These are phyloP conservation scores for Miscanthus sacchariflorus DNA, from an alignment of 202 grass and related monocot genomes.

Conservation along the genomic window DNA sequence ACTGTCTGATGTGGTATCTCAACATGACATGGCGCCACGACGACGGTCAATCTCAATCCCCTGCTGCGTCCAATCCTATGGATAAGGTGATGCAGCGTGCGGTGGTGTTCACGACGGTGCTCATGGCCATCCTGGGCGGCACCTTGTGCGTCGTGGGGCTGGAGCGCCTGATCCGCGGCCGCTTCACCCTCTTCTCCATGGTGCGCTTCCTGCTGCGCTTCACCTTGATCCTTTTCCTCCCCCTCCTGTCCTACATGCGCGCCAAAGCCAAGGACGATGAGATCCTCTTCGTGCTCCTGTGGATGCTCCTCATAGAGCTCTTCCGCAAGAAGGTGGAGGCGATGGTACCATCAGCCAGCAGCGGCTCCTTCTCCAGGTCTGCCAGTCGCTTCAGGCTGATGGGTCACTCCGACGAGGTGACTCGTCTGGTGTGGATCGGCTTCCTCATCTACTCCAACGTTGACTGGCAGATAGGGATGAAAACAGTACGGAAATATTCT, in stretches of 20 bases:
- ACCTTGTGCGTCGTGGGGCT: not conserved
- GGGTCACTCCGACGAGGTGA: not conserved
- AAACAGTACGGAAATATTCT: no score
- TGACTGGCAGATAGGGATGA: not conserved
- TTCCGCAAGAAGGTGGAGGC: slow-evolving; percentile 21
- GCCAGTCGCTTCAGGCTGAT: not conserved
- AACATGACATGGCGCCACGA: no score
- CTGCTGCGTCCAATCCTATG: no score
- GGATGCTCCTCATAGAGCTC: slow-evolving; percentile 55
- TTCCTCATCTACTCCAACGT: slow-evolving; percentile 45
- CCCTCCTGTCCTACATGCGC: slow-evolving; percentile 34
- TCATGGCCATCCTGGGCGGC: slow-evolving; percentile 3
- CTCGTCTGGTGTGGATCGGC: slow-evolving; percentile 23
- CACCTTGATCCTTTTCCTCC: slow-evolving; percentile 34
- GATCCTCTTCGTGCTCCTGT: slow-evolving; percentile 12
- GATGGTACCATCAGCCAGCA: not conserved
- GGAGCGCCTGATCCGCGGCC: not conserved
- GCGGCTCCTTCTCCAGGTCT: not conserved
- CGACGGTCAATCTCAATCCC: no score
- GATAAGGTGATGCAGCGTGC: not conserved
- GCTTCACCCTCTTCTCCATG: not conserved
- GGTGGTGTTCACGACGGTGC: slow-evolving; percentile 21
- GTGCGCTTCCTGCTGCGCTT: slow-evolving; percentile 12
- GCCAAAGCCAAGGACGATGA: not conserved
- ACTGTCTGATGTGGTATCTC: no score